Conservation (phyloP, 495 filamentous ascomycete genomes). For the Rhypophila decipiens region DNA sequence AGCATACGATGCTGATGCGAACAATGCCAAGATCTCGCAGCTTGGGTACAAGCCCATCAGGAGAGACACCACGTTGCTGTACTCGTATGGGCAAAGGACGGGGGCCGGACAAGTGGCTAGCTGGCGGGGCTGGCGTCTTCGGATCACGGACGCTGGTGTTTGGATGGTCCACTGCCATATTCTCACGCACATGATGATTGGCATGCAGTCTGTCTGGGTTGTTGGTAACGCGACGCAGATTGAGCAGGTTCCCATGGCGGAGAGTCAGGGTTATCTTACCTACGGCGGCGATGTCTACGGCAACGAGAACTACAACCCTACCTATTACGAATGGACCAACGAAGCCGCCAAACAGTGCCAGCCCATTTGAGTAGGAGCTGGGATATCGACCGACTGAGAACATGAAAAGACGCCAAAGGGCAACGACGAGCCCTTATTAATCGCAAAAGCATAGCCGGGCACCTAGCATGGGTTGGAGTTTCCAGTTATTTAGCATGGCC, state of each 20-base stretch:
- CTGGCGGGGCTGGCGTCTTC: conserved; percentile 54
- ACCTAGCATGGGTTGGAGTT: too few species aligned
- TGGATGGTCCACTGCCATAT: conserved; percentile 64
- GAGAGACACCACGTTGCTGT: conserved; percentile 53
- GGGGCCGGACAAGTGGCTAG: conserved; percentile 36
- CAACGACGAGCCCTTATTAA: too few species aligned
- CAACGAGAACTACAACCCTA: conserved; percentile 34
- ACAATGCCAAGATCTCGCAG: conserved; percentile 39
- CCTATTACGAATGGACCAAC: conserved; percentile 20
- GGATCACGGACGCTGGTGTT: conserved; percentile 46
- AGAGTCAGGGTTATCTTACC: conserved; percentile 38
- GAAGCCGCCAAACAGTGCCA: conserved; percentile 12
- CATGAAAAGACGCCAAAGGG: too few species aligned
- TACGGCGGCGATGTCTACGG: conserved; percentile 48
- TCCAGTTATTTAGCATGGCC: too few species aligned
- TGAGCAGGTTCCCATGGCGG: conserved; percentile 20
- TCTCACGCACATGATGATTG: conserved; percentile 26
- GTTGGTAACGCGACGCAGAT: conserved; percentile 42
- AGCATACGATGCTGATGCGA: conserved; percentile 44
- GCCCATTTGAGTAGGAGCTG: neutral
- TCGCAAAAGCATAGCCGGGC: too few species aligned
- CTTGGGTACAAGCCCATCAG: conserved; percentile 34
- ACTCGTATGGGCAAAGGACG: conserved; percentile 35
- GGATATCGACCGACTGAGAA: too few species aligned
- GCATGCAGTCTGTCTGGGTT: conserved; percentile 48